phyloP scores from a whole-genome alignment of 192 early-diverging fungal genomes.

The Phycomyces nitens region DNA sequence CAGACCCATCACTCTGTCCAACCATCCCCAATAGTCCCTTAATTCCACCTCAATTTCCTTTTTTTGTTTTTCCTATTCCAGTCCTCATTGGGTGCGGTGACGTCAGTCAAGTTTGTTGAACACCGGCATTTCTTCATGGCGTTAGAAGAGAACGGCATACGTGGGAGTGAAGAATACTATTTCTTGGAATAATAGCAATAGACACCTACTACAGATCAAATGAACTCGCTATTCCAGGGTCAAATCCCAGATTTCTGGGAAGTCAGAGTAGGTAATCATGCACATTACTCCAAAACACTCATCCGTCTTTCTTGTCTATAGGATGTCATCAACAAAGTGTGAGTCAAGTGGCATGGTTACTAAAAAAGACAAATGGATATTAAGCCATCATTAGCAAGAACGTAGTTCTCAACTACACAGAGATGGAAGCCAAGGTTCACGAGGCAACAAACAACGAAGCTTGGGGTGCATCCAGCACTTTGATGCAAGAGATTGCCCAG shows the following conservation, averaged over 20 bases:
- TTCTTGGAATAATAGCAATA: no score
- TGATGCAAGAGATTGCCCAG: conserved; percentile 93
- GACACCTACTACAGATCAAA: no score
- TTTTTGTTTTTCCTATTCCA: no score
- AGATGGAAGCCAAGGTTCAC: conserved; percentile 88
- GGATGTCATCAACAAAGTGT: conserved; percentile 46
- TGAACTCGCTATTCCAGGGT: conserved; percentile 23
- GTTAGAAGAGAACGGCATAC: no score
- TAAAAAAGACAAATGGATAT: background rate
- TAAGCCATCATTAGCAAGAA: conserved; percentile 51
- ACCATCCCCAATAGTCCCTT: no score
- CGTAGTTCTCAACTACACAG: conserved; percentile 90
- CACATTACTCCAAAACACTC: background rate
- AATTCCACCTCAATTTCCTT: no score
- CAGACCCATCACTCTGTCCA: no score
- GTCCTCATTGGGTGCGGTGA: no score
- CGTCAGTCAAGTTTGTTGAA: no score
- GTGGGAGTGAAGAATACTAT: no score
- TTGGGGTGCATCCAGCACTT: conserved; percentile 91
- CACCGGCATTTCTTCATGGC: no score
- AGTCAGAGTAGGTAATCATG: conserved; percentile 27
- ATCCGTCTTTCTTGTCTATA: background rate
- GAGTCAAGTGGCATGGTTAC: background rate
- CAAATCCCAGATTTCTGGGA: conserved; percentile 40
- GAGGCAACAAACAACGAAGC: conserved; percentile 93